Evolutionary conservation across 2,329 filamentous ascomycete species (phyloP).

Genomic region (Colletotrichum cuscutae): DNA sequence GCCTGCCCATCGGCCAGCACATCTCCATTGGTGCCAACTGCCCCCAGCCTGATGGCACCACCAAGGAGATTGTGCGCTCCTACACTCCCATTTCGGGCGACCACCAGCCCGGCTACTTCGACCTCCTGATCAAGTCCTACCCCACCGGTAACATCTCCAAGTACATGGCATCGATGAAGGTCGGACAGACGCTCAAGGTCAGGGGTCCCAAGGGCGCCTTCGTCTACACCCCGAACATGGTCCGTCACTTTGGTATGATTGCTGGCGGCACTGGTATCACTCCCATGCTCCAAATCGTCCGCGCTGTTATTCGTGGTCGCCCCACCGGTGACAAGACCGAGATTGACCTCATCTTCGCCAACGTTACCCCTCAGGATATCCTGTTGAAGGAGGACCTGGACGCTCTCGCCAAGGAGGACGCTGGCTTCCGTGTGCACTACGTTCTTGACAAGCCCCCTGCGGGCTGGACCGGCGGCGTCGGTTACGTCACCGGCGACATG

Average conservation of each 20-base stretch:
- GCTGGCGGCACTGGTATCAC: slow-evolving; percentile 98
- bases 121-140: slow-evolving; percentile 98
- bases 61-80: slow-evolving; percentile 87
- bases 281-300: slow-evolving; percentile 96
- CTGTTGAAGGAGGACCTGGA: slow-evolving; percentile 94
- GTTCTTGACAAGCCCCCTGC: slow-evolving; percentile 96
- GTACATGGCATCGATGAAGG: slow-evolving; percentile 82
- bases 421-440: slow-evolving; percentile 88
- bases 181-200: slow-evolving; percentile 90
- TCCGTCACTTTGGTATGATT: slow-evolving; percentile 96
- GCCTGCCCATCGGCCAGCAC: slow-evolving; percentile 97
- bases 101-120: slow-evolving; percentile 90
- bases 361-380: slow-evolving; percentile 93
- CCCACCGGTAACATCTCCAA: slow-evolving; percentile 97
- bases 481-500: slow-evolving; percentile 96
- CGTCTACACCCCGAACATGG: slow-evolving; percentile 97
- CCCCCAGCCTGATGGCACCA: slow-evolving; percentile 72
- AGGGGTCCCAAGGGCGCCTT: slow-evolving; percentile 97
- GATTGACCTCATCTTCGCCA: slow-evolving; percentile 96
- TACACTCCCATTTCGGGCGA: slow-evolving; percentile 94
- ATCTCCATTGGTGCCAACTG: slow-evolving; percentile 92
- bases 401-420: slow-evolving; percentile 78
- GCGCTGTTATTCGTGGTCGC: slow-evolving; percentile 86
- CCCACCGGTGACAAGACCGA: slow-evolving; percentile 84
- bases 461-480: slow-evolving; percentile 90